Percentiles rank a stretch among this genome's conserved stretches.
phyloP scores from a whole-genome alignment of 2,329 filamentous ascomycete genomes.

The Nannizziopsis barbatae region DNA sequence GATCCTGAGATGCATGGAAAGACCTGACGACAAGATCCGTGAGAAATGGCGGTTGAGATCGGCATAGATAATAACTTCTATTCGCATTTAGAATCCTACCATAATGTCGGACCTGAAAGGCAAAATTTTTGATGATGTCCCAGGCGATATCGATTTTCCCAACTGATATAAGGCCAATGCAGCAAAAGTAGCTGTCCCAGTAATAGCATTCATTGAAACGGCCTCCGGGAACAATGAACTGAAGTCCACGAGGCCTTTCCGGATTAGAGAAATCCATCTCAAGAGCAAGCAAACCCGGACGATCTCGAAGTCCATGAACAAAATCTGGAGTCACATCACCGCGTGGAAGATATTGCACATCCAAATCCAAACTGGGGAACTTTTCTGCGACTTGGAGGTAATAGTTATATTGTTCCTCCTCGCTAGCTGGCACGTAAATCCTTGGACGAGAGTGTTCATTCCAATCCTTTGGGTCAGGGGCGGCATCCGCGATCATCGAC shows the following conservation, averaged over 20 bases:
- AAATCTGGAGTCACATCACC: conserved; percentile 58
- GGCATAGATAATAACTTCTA: conserved; percentile 72
- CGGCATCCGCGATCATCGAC: conserved; percentile 58
- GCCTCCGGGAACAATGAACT: conserved; percentile 78
- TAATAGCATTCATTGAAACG: conserved; percentile 87
- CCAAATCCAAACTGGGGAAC: conserved; percentile 63
- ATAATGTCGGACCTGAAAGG: conserved; percentile 84
- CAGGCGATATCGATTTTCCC: conserved; percentile 68
- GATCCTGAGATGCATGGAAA: conserved; percentile 71
- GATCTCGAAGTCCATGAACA: conserved; percentile 64
- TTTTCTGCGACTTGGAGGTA: conserved; percentile 63
- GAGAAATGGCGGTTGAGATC: conserved; percentile 77
- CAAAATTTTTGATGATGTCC: conserved; percentile 78
- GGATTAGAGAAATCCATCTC: conserved; percentile 61
- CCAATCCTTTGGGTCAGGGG: conserved; percentile 75
- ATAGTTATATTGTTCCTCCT: conserved; percentile 67
- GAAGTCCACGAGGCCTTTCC: conserved; percentile 46
- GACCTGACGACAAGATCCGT: conserved; percentile 81
- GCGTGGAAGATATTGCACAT: conserved; percentile 62
- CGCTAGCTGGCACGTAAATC: conserved; percentile 70
- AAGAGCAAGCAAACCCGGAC: conserved; percentile 70
- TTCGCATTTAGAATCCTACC: conserved; percentile 87
- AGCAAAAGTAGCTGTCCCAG: conserved; percentile 91
- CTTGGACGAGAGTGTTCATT: conserved; percentile 69
- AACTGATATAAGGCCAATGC: conserved; percentile 65